These are phyloP conservation scores for Dictyostelium capitatum DNA, from an alignment of 78 protist species.

Conservation along the genomic window DNA sequence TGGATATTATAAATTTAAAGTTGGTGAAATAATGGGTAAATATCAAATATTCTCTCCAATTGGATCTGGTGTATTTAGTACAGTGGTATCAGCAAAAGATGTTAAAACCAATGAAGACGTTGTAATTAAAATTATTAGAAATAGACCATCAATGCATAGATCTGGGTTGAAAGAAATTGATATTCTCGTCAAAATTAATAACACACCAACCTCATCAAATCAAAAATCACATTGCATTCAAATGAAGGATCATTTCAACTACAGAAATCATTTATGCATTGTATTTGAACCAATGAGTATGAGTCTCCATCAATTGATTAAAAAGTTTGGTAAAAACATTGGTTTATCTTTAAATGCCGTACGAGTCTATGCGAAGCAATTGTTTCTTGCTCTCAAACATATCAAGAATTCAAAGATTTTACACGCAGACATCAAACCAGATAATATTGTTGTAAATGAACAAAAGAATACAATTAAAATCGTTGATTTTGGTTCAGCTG, in stretches of 20 bases:
- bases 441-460: slow-evolving; percentile 85
- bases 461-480: slow-evolving; percentile 83
- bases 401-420: slow-evolving; percentile 73
- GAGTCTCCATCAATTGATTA: slow-evolving; percentile 90
- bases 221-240: slow-evolving; percentile 86
- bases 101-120: slow-evolving; percentile 78
- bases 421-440: slow-evolving; percentile 95
- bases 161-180: slow-evolving; percentile 89
- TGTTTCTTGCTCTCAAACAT: slow-evolving; percentile 88
- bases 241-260: slow-evolving; percentile 77
- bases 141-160: slow-evolving; percentile 83
- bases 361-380: slow-evolving; percentile 87
- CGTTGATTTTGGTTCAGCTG: slow-evolving; percentile 95
- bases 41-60: slow-evolving; percentile 78
- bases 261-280: slow-evolving; percentile 93
- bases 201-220: slow-evolving; percentile 51
- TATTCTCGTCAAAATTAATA: slow-evolving; percentile 70
- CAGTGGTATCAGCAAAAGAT: slow-evolving; percentile 91
- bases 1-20: slow-evolving; percentile 90
- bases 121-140: slow-evolving; percentile 94
- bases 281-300: slow-evolving; percentile 92
- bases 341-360: slow-evolving; percentile 93
- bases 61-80: slow-evolving; percentile 95
- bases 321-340: slow-evolving; percentile 84
- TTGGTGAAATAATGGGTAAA: slow-evolving; percentile 88